Evolutionary conservation across 192 early-diverging fungal species (phyloP), one percentile per base, ranked within the genome.

Genomic region (Borealophlyctis nickersoniae): DNA sequence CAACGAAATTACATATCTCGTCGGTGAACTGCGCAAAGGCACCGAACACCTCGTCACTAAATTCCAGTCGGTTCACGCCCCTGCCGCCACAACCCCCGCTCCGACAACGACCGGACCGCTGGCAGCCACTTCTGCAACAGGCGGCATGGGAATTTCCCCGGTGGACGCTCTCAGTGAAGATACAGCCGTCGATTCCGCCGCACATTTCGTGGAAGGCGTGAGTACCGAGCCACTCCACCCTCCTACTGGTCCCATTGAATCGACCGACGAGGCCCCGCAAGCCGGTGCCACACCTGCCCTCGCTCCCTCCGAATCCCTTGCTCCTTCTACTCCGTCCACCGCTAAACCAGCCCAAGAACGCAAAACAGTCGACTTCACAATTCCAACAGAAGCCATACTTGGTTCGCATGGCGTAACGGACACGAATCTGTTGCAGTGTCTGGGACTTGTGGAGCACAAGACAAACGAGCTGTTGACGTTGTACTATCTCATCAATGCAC

Each of bases 381-480:
- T 36, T 35, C 7, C 58, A 32, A 60, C 58, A 60, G 58, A 31
- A 16, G 23, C 50, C 23, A 22, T 35, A 35, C 19, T 79, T 5
- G 62, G 70, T 29, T 48, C 61, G 4, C 57, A 66, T 35, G 69
- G 65, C 50, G 76, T 79, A 23, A 75, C 75, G 14, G 81, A 82
- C 56, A 69, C 56, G 28, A 79, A 73, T 53, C 72, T 82, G 53
- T 48, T 82, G n/a, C 57, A 69, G 26, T 76, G 64, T 52, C 65
- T 82, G 3, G 81, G 81, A 24, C 65, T 77, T 11, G 62, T 82
- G 36, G 81, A 82, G 60, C 77, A 77, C 34, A 82, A 82, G 58
- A 65, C 77, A 7, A 82, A 82, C 65, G 81, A 82, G 52, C 66
- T 82, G 1, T 62, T 82, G 27, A 82, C 77, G 4, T 49, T 82